Percentiles rank a stretch among this genome's conserved stretches.
Conservation (phyloP, 768 basidiomycete genomes). For the Hortiboletus campestris region DNA sequence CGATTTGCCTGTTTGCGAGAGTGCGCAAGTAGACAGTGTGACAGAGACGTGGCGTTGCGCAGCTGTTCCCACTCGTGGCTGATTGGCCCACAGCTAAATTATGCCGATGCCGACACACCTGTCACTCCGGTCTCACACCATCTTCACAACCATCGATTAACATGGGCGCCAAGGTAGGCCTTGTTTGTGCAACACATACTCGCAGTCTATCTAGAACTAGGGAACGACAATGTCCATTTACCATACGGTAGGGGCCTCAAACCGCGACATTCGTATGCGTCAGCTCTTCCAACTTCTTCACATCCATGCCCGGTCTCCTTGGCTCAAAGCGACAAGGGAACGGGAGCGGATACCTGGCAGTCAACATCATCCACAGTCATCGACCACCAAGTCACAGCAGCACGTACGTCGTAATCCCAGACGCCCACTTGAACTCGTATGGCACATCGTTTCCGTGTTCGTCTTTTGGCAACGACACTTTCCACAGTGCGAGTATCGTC, state of each 20-base stretch:
- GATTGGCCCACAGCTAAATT: slow-evolving; percentile 15
- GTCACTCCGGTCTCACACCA: slow-evolving; percentile 9
- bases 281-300: slow-evolving; percentile 9
- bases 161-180: no score
- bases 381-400: background rate
- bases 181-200: no score
- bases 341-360: slow-evolving; percentile 10
- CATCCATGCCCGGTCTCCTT: slow-evolving; percentile 9
- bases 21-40: slow-evolving; percentile 14
- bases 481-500: slow-evolving; percentile 19
- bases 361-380: background rate
- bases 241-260: background rate
- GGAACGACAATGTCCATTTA: background rate
- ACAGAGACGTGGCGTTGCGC: slow-evolving; percentile 3
- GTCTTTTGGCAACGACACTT: slow-evolving; percentile 9
- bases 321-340: slow-evolving; percentile 17
- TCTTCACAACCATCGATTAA: slow-evolving; percentile 24
- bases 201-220: background rate
- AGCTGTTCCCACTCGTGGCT: slow-evolving; percentile 23
- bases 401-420: slow-evolving; percentile 16
- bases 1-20: background rate
- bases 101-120: slow-evolving; percentile 8
- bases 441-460: slow-evolving; percentile 8
- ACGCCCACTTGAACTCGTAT: slow-evolving; percentile 10
- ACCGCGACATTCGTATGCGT: background rate